Evolutionary conservation across 1,284 basidiomycete genomes (phyloP).

Genomic region (Sporisorium reilianum): DNA sequence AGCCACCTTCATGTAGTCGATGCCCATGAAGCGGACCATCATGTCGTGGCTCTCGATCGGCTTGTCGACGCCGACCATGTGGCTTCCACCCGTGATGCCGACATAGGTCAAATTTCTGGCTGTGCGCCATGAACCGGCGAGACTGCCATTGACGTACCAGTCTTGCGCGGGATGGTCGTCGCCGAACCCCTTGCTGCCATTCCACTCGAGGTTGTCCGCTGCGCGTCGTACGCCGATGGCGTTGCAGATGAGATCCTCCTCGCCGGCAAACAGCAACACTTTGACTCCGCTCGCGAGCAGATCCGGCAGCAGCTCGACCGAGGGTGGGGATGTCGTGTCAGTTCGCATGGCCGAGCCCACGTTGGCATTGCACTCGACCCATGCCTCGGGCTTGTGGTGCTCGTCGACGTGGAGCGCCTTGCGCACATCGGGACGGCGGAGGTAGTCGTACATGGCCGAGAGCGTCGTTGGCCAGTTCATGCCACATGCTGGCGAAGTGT

Average conservation of each 20-base stretch:
- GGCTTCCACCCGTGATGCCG: constrained; percentile 77
- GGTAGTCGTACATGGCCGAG: constrained; percentile 80
- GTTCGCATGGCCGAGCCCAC: constrained; percentile 77
- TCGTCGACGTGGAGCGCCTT: constrained; percentile 81
- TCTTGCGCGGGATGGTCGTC: constrained; percentile 60
- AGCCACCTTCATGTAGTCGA: constrained; percentile 83
- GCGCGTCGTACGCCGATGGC: constrained; percentile 88
- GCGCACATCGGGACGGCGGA: constrained; percentile 85
- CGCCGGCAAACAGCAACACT: constrained; percentile 92
- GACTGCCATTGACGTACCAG: constrained; percentile 83
- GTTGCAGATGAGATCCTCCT: constrained; percentile 94
- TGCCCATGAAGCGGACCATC: constrained; percentile 76
- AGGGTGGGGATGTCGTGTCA: constrained; percentile 75
- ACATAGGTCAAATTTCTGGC: constrained; percentile 93
- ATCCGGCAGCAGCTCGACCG: constrained; percentile 82
- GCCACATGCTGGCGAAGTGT: constrained; percentile 88
- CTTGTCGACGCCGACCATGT: constrained; percentile 83
- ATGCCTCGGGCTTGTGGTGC: constrained; percentile 79
- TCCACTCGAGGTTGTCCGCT: constrained; percentile 87
- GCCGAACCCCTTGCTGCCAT: constrained; percentile 78
- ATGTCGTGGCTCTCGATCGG: constrained; percentile 93
- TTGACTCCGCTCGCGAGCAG: constrained; percentile 80
- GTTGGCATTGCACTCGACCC: constrained; percentile 85
- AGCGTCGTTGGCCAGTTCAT: constrained; percentile 99
- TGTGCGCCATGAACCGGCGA: constrained; percentile 89